These are phyloP conservation scores for Boehmeria nivea DNA, from an alignment of 306 rosid genomes.

Conservation along the genomic window DNA sequence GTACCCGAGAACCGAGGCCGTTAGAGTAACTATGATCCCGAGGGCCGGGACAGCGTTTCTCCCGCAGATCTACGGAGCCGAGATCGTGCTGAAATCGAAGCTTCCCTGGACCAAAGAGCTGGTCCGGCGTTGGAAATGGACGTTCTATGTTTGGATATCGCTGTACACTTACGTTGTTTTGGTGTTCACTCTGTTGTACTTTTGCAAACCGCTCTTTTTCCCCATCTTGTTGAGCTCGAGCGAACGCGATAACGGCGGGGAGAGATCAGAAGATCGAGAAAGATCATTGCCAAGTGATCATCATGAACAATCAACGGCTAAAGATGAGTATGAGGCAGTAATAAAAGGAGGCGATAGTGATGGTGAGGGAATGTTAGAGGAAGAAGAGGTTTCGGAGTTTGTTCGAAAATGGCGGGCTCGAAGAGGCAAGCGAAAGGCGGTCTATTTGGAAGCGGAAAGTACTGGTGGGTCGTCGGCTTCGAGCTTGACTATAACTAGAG, in stretches of 20 bases:
- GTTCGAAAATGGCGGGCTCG: constrained; percentile 51
- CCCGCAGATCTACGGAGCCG: constrained; percentile 69
- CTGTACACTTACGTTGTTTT: constrained; percentile 40
- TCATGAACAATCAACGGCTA: no score
- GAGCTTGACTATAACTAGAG: constrained; percentile 38
- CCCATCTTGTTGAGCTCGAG: constrained; percentile 14
- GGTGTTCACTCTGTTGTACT: constrained; percentile 32
- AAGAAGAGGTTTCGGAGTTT: constrained; percentile 44
- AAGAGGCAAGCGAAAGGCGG: constrained; percentile 55
- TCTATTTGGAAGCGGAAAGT: constrained; percentile 28
- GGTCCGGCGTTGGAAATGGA: constrained; percentile 71
- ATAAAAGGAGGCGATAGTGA: not conserved
- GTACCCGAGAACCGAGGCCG: constrained; percentile 43
- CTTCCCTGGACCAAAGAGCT: constrained; percentile 60
- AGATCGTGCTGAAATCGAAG: constrained; percentile 43
- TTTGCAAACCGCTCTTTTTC: constrained; percentile 37
- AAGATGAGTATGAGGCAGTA: not conserved
- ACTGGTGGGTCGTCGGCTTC: constrained; percentile 53
- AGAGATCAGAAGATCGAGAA: constrained; percentile 2
- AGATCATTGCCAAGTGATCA: no score
- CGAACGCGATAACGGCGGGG: no score
- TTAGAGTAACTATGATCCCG: constrained; percentile 48
- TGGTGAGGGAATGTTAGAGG: constrained; percentile 24
- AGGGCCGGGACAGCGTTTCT: constrained; percentile 61
- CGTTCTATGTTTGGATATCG: constrained; percentile 68